Percentiles rank a stretch among this genome's conserved stretches.
phyloP scores from a whole-genome alignment of 805 yeast species.

The Candida dendrica region DNA sequence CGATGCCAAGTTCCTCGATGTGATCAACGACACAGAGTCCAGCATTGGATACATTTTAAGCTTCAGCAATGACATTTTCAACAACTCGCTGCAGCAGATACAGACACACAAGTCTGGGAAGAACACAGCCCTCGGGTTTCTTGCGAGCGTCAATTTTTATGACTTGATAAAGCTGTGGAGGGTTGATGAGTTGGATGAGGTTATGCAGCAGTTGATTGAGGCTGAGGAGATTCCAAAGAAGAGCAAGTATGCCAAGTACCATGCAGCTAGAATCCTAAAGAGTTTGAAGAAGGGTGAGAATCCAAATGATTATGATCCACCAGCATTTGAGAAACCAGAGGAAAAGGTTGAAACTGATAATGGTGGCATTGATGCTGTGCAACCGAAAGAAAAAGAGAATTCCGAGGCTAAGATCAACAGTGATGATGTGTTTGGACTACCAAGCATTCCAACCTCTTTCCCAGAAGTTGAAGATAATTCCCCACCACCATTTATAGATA shows the following conservation, averaged over 20 bases:
- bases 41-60: constrained; percentile 46
- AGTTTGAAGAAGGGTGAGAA: constrained; percentile 42
- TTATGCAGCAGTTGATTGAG: constrained; percentile 18
- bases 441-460: background rate
- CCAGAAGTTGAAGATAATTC: constrained; percentile 1
- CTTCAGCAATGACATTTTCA: constrained; percentile 55
- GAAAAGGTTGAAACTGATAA: too few species aligned
- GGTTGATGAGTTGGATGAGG: constrained; percentile 10
- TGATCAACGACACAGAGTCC: constrained; percentile 55
- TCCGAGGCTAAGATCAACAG: too few species aligned
- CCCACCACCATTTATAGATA: too few species aligned
- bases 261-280: constrained; percentile 49
- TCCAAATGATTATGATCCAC: constrained; percentile 48
- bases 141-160: constrained; percentile 49
- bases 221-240: constrained; percentile 26
- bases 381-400: too few species aligned
- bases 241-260: constrained; percentile 56
- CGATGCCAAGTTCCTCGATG: constrained; percentile 31
- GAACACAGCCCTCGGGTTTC: constrained; percentile 42
- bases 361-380: too few species aligned
- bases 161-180: constrained; percentile 42
- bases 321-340: constrained; percentile 21
- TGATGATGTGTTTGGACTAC: too few species aligned
- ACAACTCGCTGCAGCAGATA: constrained; percentile 42
- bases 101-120: constrained; percentile 33